Conservation (phyloP, 2,329 filamentous ascomycete species). For the Trichophyton rubrum region DNA sequence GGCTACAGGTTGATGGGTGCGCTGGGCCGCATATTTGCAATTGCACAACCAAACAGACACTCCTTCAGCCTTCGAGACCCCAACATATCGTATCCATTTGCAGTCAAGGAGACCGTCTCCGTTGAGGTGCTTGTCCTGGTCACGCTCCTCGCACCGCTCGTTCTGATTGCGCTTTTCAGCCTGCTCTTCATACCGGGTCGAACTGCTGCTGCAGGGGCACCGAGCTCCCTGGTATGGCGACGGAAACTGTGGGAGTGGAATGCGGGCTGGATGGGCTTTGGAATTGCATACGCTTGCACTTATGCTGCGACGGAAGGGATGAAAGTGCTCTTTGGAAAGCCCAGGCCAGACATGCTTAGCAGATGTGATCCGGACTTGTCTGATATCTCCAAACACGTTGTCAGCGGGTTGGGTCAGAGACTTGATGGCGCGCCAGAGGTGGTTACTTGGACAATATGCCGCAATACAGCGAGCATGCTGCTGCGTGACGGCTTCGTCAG, state of each 20-base stretch:
- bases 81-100: conserved; percentile 66
- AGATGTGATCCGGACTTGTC: conserved; percentile 64
- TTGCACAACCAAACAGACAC: conserved; percentile 51
- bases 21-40: conserved; percentile 48
- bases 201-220: conserved; percentile 50
- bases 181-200: conserved; percentile 60
- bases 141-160: conserved; percentile 50
- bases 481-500: conserved; percentile 73
- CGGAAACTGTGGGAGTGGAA: conserved; percentile 88
- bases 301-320: conserved; percentile 76
- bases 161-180: conserved; percentile 55
- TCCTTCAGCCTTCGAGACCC: conserved; percentile 63
- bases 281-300: conserved; percentile 54
- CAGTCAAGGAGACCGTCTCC: conserved; percentile 58
- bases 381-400: conserved; percentile 46
- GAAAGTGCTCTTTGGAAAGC: conserved; percentile 61
- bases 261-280: conserved; percentile 70
- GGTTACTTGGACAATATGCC: conserved; percentile 67
- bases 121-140: conserved; percentile 53
- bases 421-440: conserved; percentile 50
- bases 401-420: conserved; percentile 48
- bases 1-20: conserved; percentile 40
- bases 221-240: conserved; percentile 45
- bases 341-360: conserved; percentile 50
- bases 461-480: conserved; percentile 43